Evolutionary conservation across 2,329 filamentous ascomycete species (phyloP).

Genomic region (Knoxdaviesia proteae): DNA sequence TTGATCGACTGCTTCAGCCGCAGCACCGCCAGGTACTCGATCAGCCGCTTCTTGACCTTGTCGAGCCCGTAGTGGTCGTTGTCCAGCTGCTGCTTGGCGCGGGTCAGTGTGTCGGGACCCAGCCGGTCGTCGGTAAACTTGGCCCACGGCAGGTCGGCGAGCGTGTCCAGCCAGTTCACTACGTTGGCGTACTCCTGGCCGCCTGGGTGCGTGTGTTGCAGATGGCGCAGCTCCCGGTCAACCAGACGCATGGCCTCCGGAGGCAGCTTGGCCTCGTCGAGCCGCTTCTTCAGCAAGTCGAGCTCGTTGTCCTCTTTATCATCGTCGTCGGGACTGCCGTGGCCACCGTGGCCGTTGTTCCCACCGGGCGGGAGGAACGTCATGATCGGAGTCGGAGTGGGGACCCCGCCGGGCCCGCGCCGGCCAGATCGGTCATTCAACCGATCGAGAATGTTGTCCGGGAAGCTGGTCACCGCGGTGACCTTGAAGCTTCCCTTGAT

Average conservation of each 20-base stretch:
- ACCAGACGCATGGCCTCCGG: conserved; percentile 80
- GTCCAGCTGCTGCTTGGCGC: conserved; percentile 75
- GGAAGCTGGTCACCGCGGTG: conserved; percentile 51
- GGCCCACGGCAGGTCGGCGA: conserved; percentile 87
- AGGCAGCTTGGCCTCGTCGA: conserved; percentile 62
- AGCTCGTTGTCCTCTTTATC: conserved; percentile 77
- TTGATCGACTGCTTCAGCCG: conserved; percentile 87
- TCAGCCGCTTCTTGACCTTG: conserved; percentile 86
- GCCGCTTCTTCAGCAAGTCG: conserved; percentile 73
- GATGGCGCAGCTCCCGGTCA: conserved; percentile 64
- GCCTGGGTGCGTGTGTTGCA: conserved; percentile 89
- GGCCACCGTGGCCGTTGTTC: conserved; percentile 8
- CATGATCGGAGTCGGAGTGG: conserved; percentile 16
- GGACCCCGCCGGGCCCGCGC: conserved; percentile 4
- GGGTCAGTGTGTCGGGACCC: conserved; percentile 55
- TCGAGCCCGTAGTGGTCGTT: conserved; percentile 93
- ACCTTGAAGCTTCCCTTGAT: conserved; percentile 81
- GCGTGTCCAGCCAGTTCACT: conserved; percentile 79
- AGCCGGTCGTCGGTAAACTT: conserved; percentile 69
- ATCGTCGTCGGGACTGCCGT: conserved; percentile 37
- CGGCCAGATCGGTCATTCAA: conserved; percentile 13
- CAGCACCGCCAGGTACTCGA: conserved; percentile 93
- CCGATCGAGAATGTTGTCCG: conserved; percentile 39
- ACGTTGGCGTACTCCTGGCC: conserved; percentile 93
- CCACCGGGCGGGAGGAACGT: conserved; percentile 4